These are phyloP conservation scores for Nitzschia sp. DNA, from an alignment of 108 stramenopile species.

Conservation along the genomic window DNA sequence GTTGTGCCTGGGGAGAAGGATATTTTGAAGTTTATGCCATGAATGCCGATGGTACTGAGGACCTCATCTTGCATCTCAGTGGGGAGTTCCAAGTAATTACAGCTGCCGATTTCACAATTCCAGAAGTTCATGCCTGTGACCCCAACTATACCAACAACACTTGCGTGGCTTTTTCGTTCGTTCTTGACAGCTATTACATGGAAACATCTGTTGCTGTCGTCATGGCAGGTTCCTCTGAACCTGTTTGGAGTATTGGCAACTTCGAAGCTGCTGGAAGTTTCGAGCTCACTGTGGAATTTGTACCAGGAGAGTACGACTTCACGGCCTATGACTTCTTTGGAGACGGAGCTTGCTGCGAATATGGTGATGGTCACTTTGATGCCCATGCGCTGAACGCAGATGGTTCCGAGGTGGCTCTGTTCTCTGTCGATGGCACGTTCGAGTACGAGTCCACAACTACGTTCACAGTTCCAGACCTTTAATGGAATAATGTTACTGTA, in stretches of 20 bases:
- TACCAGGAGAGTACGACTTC: neutral
- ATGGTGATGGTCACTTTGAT: conserved; percentile 3
- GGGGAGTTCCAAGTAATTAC: neutral
- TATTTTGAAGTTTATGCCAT: conserved; percentile 5
- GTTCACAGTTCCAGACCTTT: neutral
- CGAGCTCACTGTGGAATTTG: neutral
- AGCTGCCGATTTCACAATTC: neutral
- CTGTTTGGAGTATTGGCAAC: neutral
- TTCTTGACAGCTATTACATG: too few species aligned
- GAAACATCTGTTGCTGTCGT: too few species aligned
- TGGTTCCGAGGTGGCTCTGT: neutral
- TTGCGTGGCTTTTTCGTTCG: too few species aligned
- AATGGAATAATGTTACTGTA: too few species aligned
- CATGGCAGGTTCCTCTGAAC: too few species aligned
- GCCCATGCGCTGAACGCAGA: neutral
- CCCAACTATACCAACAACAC: too few species aligned
- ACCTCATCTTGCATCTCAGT: neutral
- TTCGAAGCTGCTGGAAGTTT: neutral
- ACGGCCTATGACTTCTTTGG: neutral
- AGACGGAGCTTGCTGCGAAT: conserved; percentile 6
- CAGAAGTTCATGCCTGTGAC: too few species aligned
- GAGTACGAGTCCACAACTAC: neutral
- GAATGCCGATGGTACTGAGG: neutral
- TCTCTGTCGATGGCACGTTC: neutral
- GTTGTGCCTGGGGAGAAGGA: neutral